Evolutionary conservation across 805 yeast genomes (phyloP), one percentile per base, ranked within the genome.

Genomic region (Isabelozyma gotoi): DNA sequence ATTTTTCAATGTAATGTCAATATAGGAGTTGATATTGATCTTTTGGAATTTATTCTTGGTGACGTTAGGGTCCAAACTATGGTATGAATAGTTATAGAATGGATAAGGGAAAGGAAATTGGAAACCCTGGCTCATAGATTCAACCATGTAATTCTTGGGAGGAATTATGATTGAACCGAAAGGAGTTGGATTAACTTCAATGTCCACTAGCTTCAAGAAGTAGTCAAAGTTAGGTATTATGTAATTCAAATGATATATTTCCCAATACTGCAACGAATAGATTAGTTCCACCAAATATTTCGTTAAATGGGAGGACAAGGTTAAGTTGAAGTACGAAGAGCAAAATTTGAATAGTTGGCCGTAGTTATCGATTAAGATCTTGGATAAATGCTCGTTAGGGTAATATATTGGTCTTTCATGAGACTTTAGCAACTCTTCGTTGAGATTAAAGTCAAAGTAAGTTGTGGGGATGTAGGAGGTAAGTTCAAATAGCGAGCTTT

Each of bases 71-170:
- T 63, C 60, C 34, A 66, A 52, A 3, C 68, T 53, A 47, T 72
- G 77, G 51, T 68, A 71, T 5, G 75, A 69, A 50, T 61, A 72
- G 42, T 71, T 71, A 53, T 71, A 72, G 45, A 70, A 72, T 29
- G 77, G 76, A 44, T 64, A 72, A 5, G 77, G 77, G 45, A 67
- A 70, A 18, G 76, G 74, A 46, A 67, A 72, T 42, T 67, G 71
- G 40, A 69, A 65, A 1, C 76, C 77, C 45, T 61, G 66, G 33
- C 63, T 55, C 66, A 72, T 60, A 18, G 61, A 55, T 39, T 61
- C 61, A 29, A 54, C 59, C 46, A 71, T 44, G 46, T 55, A 68
- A 48, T 69, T 71, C 20, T 55, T 55, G 1, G 77, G 77, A 2
- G 76, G 77, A 39, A 54, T 55, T 16, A 72, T 64, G 15, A 72